Conservation (phyloP, 2,329 filamentous ascomycete genomes). For the Pseudogymnoascus sp. region DNA sequence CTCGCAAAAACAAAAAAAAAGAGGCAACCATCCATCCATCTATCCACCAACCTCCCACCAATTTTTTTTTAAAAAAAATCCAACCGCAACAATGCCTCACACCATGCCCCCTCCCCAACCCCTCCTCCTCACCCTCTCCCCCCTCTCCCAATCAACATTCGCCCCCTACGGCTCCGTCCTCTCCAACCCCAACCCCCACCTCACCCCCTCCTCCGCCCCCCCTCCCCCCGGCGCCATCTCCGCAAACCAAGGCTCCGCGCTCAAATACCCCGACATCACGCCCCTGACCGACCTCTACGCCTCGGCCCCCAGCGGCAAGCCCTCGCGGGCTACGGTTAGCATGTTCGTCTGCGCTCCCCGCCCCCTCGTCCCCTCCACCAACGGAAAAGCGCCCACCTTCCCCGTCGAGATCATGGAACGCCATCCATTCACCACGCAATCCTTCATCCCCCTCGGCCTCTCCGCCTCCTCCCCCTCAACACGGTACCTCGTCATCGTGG, state of each 20-base stretch:
- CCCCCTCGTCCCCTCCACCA: constrained; percentile 33
- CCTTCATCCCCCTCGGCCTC: constrained; percentile 70
- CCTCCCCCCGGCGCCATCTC: constrained; percentile 41
- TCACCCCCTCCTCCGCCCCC: constrained; percentile 39
- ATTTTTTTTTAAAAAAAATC: not conserved
- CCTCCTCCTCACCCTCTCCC: constrained; percentile 46
- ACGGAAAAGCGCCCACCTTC: constrained; percentile 13
- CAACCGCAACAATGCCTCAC: constrained; percentile 7
- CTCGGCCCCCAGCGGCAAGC: constrained; percentile 50
- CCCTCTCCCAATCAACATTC: constrained; percentile 64
- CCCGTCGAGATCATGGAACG: constrained; percentile 70
- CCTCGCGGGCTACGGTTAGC: constrained; percentile 61
- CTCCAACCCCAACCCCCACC: constrained; percentile 56
- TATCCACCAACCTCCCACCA: not conserved
- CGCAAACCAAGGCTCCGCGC: constrained; percentile 79
- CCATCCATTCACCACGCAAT: constrained; percentile 91
- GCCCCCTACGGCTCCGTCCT: constrained; percentile 76
- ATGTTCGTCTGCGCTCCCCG: constrained; percentile 81
- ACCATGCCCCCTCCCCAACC: constrained; percentile 26
- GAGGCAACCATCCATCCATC: not conserved
- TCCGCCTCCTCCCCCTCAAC: constrained; percentile 32
- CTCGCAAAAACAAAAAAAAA: not conserved
- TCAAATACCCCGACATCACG: constrained; percentile 80
- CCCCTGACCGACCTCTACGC: constrained; percentile 61
- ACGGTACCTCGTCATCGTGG: constrained; percentile 78